Base-by-base conservation (phyloP, 345 rosid genomes). In the Reutealis trisperma region DNA sequence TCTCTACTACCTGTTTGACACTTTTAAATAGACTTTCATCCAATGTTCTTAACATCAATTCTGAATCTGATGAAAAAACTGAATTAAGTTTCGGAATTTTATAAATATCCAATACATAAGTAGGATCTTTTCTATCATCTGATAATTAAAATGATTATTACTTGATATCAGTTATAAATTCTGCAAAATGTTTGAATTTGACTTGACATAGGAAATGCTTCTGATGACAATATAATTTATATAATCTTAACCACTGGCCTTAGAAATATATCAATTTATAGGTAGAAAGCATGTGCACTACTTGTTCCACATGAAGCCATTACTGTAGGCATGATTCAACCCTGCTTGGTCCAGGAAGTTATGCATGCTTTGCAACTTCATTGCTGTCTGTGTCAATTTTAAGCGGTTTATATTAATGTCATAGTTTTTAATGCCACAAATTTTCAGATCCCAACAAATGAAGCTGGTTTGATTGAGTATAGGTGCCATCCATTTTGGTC, bases 401-500 rank as follows among this genome's bases (percentile, higher is more conserved):
- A 54, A 16, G 7, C 4, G 59, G 7, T 19, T 54, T 30, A 42
- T 51, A 67, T 67, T 3, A 24, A 19, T 44, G 4, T 22, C 37
- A 13, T 22, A 12, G 14, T 13, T 11, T 13, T 67, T 45, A n/a
- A 22, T 61, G 42, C 52, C 45, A 37, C 27, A 66, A 42, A 9
- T 58, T 73, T 72, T 55, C 85, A 95, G 99, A 96, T 96, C 67
- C 96, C 98, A 61, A 88, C 89, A 65, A 93, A 96, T 75, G 89
- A 83, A 82, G 89, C 88, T 76, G 97, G 97, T 73, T 80, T 93
- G 85, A 96, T 93, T 2, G 99, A 96, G 87, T 96, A 96, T 67
- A 87, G 96, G 66, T 91, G 98, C 76, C 99, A 96, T 80, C 99
- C 98, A 25, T 93, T 90, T 84, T 96, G 99, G 99, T 88, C 89